Conservation (phyloP, 139 green algal genomes). For the Chlamydomonas asymmetrica region DNA sequence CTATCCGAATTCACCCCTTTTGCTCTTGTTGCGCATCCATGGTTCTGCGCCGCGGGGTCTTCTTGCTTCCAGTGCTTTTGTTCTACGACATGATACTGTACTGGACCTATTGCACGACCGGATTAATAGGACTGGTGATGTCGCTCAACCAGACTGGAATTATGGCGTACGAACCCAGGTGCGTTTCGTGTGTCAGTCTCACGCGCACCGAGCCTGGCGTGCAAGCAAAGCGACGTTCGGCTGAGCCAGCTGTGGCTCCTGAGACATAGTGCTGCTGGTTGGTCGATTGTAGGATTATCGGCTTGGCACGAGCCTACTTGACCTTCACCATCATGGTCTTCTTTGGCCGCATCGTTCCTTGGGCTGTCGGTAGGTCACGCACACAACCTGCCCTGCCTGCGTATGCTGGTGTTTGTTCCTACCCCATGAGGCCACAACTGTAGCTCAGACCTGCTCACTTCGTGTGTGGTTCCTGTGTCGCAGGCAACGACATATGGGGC, state of each 20-base stretch:
- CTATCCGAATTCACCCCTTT: no score
- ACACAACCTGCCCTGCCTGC: neutral
- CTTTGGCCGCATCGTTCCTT: neutral
- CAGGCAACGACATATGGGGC: neutral
- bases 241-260: neutral
- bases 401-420: neutral
- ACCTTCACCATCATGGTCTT: neutral
- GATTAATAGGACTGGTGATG: no score
- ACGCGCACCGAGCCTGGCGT: neutral
- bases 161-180: conserved; percentile 18
- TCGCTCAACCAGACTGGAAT: no score
- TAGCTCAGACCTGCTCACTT: neutral
- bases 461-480: no score
- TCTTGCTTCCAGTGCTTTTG: no score
- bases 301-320: conserved; percentile 2
- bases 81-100: no score
- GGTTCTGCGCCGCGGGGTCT: no score
- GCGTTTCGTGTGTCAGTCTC: neutral
- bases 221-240: neutral
- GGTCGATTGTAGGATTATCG: neutral
- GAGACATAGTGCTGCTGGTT: neutral
- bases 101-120: no score
- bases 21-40: no score
- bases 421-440: neutral
- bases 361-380: neutral